phyloP scores from a whole-genome alignment of 2,329 filamentous ascomycete genomes.

The Penicillium rolfsii region DNA sequence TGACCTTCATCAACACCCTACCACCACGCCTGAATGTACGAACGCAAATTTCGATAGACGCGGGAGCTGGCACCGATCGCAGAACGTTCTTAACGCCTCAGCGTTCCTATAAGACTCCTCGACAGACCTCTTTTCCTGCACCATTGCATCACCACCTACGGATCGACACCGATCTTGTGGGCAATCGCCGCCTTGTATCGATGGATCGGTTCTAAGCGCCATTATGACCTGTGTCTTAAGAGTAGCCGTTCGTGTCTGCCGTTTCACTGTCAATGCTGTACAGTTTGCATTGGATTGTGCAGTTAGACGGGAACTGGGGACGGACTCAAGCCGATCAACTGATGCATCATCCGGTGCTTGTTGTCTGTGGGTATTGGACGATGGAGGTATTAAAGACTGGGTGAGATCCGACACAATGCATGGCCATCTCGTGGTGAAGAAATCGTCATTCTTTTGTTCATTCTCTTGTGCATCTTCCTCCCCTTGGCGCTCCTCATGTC shows the following conservation, averaged over 20 bases:
- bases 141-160: slow-evolving; percentile 24
- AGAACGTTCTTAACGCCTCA: slow-evolving; percentile 17
- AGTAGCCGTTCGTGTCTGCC: slow-evolving; percentile 4
- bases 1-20: slow-evolving; percentile 3
- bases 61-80: slow-evolving; percentile 17
- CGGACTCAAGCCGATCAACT: slow-evolving; percentile 19
- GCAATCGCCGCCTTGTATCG: slow-evolving; percentile 14
- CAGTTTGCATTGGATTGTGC: slow-evolving; percentile 9
- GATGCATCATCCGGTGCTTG: slow-evolving; percentile 23
- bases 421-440: background rate
- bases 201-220: slow-evolving; percentile 23
- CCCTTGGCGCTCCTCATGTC: slow-evolving; percentile 13
- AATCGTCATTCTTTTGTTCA: background rate
- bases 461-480: background rate
- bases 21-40: slow-evolving; percentile 8
- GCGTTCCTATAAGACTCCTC: background rate
- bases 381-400: slow-evolving; percentile 21
- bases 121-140: slow-evolving; percentile 14
- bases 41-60: slow-evolving; percentile 26
- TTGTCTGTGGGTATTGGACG: background rate
- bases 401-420: background rate
- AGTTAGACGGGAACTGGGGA: slow-evolving; percentile 2
- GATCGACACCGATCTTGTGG: slow-evolving; percentile 23
- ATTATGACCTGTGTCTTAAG: slow-evolving; percentile 24
- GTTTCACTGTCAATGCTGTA: slow-evolving; percentile 5